Evolutionary conservation across 345 rosid species (phyloP).

Genomic region (Pistacia integerrima): DNA sequence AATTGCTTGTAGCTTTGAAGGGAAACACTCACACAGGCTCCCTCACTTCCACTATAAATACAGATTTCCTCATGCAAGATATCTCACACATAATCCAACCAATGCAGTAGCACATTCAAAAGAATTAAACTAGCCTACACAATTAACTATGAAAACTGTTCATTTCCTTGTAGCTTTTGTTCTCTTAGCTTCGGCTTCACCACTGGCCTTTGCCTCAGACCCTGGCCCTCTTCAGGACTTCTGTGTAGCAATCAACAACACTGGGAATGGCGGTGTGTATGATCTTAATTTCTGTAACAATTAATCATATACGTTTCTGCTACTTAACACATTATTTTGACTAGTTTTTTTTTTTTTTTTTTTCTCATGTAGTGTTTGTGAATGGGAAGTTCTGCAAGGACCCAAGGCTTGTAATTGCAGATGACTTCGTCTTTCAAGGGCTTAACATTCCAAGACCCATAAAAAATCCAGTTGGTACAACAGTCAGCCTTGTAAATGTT

Average conservation of each 20-base stretch:
- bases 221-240: slow-evolving; percentile 37
- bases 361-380: slow-evolving; percentile 32
- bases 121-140: no score
- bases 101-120: no score
- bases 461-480: slow-evolving; percentile 22
- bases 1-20: no score
- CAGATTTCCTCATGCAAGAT: no score
- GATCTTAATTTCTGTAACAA: neutral
- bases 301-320: neutral
- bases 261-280: slow-evolving; percentile 8
- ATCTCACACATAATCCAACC: no score
- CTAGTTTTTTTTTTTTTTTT: neutral
- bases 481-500: slow-evolving; percentile 13
- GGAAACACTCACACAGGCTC: no score
- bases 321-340: neutral
- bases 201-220: slow-evolving; percentile 23
- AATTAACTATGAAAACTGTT: slow-evolving; percentile 10
- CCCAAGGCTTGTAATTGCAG: slow-evolving; percentile 22
- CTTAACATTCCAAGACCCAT: slow-evolving; percentile 24
- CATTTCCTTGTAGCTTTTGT: neutral
- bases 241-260: slow-evolving; percentile 30
- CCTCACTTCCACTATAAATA: no score
- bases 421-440: slow-evolving; percentile 31
- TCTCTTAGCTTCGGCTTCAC: slow-evolving; percentile 19
- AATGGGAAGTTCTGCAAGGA: slow-evolving; percentile 44